These are phyloP conservation scores for Bipolaris oryzae DNA, from an alignment of 2,329 filamentous ascomycete genomes.

Conservation along the genomic window DNA sequence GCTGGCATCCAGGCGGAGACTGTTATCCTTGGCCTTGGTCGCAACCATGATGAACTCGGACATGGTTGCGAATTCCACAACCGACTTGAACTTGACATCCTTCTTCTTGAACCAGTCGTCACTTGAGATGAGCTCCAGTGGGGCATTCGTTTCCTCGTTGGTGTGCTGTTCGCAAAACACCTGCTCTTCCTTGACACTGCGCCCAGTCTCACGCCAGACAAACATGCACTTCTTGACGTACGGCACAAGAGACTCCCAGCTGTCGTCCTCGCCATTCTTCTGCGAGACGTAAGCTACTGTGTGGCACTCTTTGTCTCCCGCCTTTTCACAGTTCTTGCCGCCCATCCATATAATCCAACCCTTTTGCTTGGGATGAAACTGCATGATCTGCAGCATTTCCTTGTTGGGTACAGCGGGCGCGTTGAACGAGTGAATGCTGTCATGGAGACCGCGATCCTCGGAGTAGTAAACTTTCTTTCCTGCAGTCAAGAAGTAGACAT, in stretches of 20 bases:
- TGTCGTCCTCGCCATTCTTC: slow-evolving; percentile 70
- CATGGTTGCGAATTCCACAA: slow-evolving; percentile 91
- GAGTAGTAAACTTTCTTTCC: slow-evolving; percentile 77
- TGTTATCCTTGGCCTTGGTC: slow-evolving; percentile 68
- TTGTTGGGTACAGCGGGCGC: slow-evolving; percentile 67
- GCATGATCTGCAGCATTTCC: slow-evolving; percentile 61
- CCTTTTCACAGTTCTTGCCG: slow-evolving; percentile 67
- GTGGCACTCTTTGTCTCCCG: slow-evolving; percentile 65
- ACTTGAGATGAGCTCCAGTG: slow-evolving; percentile 75
- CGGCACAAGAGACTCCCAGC: slow-evolving; percentile 75
- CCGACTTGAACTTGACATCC: slow-evolving; percentile 68
- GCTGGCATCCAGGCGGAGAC: slow-evolving; percentile 78
- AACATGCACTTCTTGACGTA: slow-evolving; percentile 87
- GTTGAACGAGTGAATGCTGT: slow-evolving; percentile 74
- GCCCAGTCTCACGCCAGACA: slow-evolving; percentile 67
- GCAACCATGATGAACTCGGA: slow-evolving; percentile 94
- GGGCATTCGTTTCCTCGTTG: slow-evolving; percentile 67
- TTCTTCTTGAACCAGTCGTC: slow-evolving; percentile 77
- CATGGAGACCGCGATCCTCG: slow-evolving; percentile 68
- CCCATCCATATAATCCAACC: slow-evolving; percentile 95
- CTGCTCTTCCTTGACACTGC: slow-evolving; percentile 65
- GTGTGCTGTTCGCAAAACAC: slow-evolving; percentile 68
- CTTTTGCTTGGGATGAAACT: slow-evolving; percentile 78
- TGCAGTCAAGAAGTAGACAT: slow-evolving; percentile 82
- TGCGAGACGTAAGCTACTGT: slow-evolving; percentile 75